Evolutionary conservation across 257 asterid species (phyloP), one percentile per base, ranked within the genome.

Genomic region (Gentiana dahurica): DNA sequence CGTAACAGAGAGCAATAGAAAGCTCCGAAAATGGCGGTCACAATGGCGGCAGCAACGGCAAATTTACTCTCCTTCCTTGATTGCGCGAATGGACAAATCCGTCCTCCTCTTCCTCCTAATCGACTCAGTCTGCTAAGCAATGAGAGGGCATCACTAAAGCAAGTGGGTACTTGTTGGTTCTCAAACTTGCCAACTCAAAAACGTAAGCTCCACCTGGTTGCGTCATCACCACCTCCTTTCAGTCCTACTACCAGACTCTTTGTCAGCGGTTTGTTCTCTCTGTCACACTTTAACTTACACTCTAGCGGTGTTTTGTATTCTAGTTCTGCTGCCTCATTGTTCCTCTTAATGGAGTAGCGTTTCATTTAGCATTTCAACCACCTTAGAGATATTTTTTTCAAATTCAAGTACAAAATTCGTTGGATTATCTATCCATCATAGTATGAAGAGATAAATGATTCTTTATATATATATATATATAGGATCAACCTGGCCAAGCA

Each of bases 161-260:
- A 6, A 36, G 36, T 37, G 13, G 12, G 7, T 34, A 6, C 12
- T 51, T 52, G 57, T 36, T 36, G 45, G 24, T 43, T 41, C 35
- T 6, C 3, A 43, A n/a, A 34, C 54, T 8, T n/a, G 7, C 34
- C 24, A 48, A 44, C 37, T 35, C 71, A 2, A 15, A 53, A 41
- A 36, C 13, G 41, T 48, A 34, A 39, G 34, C 12, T 54, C 51
- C 57, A 4, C 34, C 37, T 60, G 34, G n/a, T 60, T 44, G 68
- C 63, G 8, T 57, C 66, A 36, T 13, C 59, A 45, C 57, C 59
- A 13, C 7, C 64, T 47, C 39, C 37, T 45, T 5, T 47, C 50
- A 55, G 49, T 50, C 45, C 76, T 45, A 34, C 73, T 57, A 67
- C 79, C 59, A 74, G 63, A 63, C 76, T 74, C 61, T 74, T 66